Base-by-base conservation (phyloP, 2,329 filamentous ascomycete species). In the Calonectria leucothoes region DNA sequence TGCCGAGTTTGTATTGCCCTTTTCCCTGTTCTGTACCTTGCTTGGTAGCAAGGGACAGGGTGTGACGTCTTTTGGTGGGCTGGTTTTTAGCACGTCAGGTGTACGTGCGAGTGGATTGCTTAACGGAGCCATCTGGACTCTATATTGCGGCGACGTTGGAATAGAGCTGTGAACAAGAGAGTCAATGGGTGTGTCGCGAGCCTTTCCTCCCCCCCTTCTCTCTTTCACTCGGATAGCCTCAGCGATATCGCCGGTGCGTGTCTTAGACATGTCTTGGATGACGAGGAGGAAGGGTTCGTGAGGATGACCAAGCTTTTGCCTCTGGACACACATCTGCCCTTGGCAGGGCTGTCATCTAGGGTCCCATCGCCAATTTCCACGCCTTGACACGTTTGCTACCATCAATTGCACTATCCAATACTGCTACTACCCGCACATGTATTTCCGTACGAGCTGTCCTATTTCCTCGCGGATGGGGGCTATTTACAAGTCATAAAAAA, bases 61-160 rank as follows among this genome's bases (percentile, higher is more conserved):
- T 63, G 69, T 68, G 70, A 72, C 70, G 70, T 68, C 57, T 68
- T 49, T 15, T 37, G 49, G 65, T 68, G 69, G 55, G 52, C 64
- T 57, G 69, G 64, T 63, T 67, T 65, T 66, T 61, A 33, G 49
- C 27, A 57, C 48, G 45, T 45, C 65, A 67, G 49, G 37, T 23
- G 45, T 49, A 29, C 29, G 37, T 31, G 49, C 49, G 42, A 42
- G 49, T 27, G 49, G 65, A 67, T 51, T 67, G 31, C 49, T n/a
- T 45, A 45, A 64, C 37, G 59, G 59, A 42, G 33, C 31, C 55
- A 35, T 61, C 55, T 39, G 3, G 55, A 61, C 55, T 61, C 55
- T 61, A 61, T 61, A 61, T 61, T 49, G 31, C 39, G 29, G 45
- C 45, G 63, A 66, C 63, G 42, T 66, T 66, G 42, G 42, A 66